phyloP scores from a whole-genome alignment of 495 filamentous ascomycete genomes.

The Lasiosphaeria ovina region DNA sequence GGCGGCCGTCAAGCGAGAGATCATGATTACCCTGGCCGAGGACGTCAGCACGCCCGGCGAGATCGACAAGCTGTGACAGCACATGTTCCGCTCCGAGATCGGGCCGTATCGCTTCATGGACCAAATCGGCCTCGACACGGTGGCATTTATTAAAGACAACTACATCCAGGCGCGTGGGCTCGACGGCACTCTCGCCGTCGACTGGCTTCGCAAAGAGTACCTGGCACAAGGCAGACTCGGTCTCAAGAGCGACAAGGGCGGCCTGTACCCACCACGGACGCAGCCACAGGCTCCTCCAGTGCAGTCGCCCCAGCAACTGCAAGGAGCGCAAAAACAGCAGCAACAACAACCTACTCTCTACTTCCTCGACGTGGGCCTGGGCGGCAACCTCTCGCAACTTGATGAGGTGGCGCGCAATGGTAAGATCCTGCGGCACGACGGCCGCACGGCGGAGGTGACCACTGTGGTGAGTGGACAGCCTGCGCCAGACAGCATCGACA shows the following conservation, averaged over 20 bases:
- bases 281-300: too few relatives aligned
- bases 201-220: constrained; percentile 40
- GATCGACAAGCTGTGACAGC: constrained; percentile 46
- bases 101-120: constrained; percentile 26
- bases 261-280: constrained; percentile 22
- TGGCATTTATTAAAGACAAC: constrained; percentile 40
- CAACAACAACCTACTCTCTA: constrained; percentile 5
- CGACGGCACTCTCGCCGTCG: constrained; percentile 28
- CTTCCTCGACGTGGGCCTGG: constrained; percentile 21
- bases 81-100: neutral
- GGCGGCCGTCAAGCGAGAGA: constrained; percentile 56
- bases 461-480: constrained; percentile 14
- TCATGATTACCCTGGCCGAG: constrained; percentile 51
- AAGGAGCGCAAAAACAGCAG: neutral
- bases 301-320: neutral
- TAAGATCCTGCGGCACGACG: constrained; percentile 17
- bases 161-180: constrained; percentile 48
- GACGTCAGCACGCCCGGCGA: constrained; percentile 47
- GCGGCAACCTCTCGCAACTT: constrained; percentile 8
- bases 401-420: constrained; percentile 6
- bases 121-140: constrained; percentile 53
- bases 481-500: constrained; percentile 50
- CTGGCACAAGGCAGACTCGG: constrained; percentile 40
- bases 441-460: neutral
- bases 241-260: constrained; percentile 32